Evolutionary conservation across 495 filamentous ascomycete species (phyloP).

Genomic region (Trichoderma erinaceum): DNA sequence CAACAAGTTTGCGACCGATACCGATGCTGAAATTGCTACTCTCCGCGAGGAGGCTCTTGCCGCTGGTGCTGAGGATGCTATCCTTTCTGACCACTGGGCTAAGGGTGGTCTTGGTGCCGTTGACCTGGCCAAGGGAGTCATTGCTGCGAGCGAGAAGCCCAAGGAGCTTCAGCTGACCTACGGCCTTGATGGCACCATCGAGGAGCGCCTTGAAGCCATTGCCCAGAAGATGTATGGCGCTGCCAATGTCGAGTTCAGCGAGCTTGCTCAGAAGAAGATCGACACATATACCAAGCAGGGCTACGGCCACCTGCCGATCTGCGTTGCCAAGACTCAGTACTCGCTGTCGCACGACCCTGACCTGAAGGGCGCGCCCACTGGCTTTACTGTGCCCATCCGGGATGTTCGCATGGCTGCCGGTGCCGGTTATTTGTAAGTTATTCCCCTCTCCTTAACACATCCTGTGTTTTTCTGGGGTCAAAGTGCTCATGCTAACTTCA

Average conservation of each 20-base stretch:
- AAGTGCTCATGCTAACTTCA: not conserved
- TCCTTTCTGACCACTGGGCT: constrained; percentile 94
- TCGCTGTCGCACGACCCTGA: constrained; percentile 89
- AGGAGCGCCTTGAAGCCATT: constrained; percentile 88
- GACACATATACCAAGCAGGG: constrained; percentile 91
- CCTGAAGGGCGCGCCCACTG: constrained; percentile 92
- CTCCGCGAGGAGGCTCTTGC: constrained; percentile 86
- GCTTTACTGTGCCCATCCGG: constrained; percentile 91
- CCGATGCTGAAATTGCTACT: constrained; percentile 81
- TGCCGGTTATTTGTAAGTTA: constrained; percentile 76
- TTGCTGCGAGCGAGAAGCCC: constrained; percentile 72
- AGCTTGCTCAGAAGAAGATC: constrained; percentile 90
- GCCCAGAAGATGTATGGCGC: constrained; percentile 92
- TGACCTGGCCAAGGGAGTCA: constrained; percentile 81
- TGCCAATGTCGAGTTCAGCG: constrained; percentile 83
- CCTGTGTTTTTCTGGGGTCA: not conserved
- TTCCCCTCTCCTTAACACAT: not conserved
- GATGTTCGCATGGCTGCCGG: constrained; percentile 93
- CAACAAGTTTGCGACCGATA: constrained; percentile 93
- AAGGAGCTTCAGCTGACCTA: constrained; percentile 92
- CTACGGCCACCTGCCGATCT: constrained; percentile 87
- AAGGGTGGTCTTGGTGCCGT: constrained; percentile 89
- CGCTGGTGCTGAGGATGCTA: constrained; percentile 88
- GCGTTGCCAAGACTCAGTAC: constrained; percentile 97
- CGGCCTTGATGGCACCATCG: constrained; percentile 67